Percentiles rank a stretch among this genome's conserved stretches.
phyloP scores from a whole-genome alignment of 805 yeast species.

The Kazachstania martiniae region DNA sequence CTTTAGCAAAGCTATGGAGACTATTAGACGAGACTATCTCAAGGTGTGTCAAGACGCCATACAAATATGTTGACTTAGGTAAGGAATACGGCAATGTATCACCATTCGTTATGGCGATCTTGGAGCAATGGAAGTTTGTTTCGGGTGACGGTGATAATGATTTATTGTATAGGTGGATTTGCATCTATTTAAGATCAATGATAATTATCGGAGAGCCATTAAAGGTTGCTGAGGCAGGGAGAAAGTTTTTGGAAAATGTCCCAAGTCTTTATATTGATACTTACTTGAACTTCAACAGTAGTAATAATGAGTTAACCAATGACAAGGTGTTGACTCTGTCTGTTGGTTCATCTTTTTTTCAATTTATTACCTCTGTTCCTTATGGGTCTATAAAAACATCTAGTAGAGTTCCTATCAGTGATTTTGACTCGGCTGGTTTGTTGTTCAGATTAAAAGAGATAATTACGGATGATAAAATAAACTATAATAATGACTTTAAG shows the following conservation, averaged over 20 bases:
- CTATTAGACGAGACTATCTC: conserved; percentile 68
- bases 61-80: conserved; percentile 65
- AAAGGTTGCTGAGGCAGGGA: conserved; percentile 27
- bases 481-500: conserved; percentile 14
- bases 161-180: conserved; percentile 38
- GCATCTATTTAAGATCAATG: conserved; percentile 36
- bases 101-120: conserved; percentile 44
- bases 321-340: conserved; percentile 10
- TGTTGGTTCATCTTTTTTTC: conserved; percentile 25
- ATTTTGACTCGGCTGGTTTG: conserved; percentile 39
- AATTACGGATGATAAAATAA: conserved; percentile 16
- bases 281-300: conserved; percentile 15
- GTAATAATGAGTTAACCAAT: conserved; percentile 10
- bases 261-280: conserved; percentile 4
- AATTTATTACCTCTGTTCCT: conserved; percentile 27
- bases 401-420: conserved; percentile 33
- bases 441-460: conserved; percentile 31
- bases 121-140: conserved; percentile 63
- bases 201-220: conserved; percentile 55
- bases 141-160: conserved; percentile 8
- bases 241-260: conserved; percentile 4
- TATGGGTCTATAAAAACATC: conserved; percentile 18
- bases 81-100: conserved; percentile 32
- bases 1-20: conserved; percentile 37
- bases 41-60: conserved; percentile 65